Percentiles rank a stretch among this genome's conserved stretches.
Conservation (phyloP, 306 rosid species). For the Quercus alba region DNA sequence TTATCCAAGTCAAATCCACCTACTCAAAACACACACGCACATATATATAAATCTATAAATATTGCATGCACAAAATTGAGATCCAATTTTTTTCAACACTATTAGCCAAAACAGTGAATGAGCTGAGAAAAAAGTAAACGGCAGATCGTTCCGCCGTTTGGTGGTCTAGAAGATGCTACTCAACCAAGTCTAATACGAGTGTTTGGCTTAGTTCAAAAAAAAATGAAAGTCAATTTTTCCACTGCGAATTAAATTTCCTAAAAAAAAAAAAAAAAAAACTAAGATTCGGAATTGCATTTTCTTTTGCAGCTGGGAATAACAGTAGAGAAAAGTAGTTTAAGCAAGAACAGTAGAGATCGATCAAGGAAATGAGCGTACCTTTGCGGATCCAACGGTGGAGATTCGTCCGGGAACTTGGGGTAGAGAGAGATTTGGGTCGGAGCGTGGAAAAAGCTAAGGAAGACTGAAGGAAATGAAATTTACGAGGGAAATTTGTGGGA, state of each 20-base stretch:
- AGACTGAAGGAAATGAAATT: background rate
- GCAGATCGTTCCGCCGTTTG: constrained; percentile 2
- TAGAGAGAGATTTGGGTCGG: background rate
- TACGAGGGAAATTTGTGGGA: background rate
- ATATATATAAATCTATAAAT: too few relatives aligned
- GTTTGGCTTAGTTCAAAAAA: background rate
- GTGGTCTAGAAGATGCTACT: constrained; percentile 1
- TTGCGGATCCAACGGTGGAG: background rate
- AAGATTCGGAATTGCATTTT: background rate
- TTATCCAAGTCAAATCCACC: background rate
- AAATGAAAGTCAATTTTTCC: background rate
- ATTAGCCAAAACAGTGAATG: constrained; percentile 4
- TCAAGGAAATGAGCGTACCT: background rate
- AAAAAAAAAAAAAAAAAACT: background rate
- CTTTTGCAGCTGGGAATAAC: background rate
- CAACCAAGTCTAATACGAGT: background rate
- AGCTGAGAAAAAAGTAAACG: background rate
- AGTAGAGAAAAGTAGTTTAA: background rate
- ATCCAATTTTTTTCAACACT: background rate
- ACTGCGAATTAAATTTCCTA: background rate
- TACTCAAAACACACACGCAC: background rate
- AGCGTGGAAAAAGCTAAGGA: background rate
- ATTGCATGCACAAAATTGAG: background rate
- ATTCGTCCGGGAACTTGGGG: background rate
- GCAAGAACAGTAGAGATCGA: background rate